Conservation (phyloP, 306 rosid genomes). For the Casuarina cunninghamiana region DNA sequence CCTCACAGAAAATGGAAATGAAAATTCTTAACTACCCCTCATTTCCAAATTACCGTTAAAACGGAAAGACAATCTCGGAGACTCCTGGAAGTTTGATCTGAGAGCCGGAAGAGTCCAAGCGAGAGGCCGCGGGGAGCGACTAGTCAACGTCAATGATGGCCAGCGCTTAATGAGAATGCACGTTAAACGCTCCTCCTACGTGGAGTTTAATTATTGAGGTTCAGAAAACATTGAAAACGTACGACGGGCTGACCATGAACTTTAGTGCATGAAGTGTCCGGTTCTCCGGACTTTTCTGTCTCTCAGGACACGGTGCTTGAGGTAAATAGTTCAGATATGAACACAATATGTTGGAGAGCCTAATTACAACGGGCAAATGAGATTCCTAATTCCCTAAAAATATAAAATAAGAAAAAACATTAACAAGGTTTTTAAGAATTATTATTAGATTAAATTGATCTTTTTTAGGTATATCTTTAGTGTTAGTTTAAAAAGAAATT, state of each 20-base stretch:
- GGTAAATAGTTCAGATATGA: not conserved
- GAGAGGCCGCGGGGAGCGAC: not conserved
- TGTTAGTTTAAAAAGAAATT: too few species aligned
- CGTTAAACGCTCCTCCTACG: not conserved
- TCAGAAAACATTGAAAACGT: not conserved
- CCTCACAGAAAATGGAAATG: conserved; percentile 12
- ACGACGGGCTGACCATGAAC: not conserved
- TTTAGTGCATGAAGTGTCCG: not conserved
- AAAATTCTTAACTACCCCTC: conserved; percentile 35
- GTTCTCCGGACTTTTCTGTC: not conserved
- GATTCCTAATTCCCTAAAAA: too few species aligned
- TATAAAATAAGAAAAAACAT: too few species aligned
- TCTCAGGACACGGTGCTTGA: not conserved
- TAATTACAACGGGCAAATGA: too few species aligned
- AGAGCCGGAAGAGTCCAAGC: not conserved
- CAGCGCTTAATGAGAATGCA: not conserved
- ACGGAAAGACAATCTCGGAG: not conserved
- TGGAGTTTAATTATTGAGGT: not conserved
- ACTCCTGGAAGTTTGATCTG: not conserved
- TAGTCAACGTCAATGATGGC: not conserved
- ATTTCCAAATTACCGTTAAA: conserved; percentile 38
- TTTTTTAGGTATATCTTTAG: too few species aligned
- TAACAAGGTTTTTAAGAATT: too few species aligned
- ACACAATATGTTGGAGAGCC: not conserved
- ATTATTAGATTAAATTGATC: too few species aligned